These are phyloP conservation scores for Rhazya stricta DNA, from an alignment of 257 asterid genomes.

Conservation along the genomic window DNA sequence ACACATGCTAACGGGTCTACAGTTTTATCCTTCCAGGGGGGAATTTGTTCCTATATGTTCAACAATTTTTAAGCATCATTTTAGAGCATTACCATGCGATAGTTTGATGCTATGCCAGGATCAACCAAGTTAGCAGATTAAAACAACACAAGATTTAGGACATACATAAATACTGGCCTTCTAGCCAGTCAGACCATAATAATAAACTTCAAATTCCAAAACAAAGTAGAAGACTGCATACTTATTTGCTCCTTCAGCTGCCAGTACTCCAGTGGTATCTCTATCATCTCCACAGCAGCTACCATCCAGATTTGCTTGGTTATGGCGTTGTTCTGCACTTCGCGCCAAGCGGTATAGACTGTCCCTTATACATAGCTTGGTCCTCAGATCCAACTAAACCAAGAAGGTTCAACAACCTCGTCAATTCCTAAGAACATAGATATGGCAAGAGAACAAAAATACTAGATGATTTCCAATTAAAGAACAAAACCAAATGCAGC, in stretches of 20 bases:
- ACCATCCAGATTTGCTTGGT: conserved; percentile 26
- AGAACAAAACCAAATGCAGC: background rate
- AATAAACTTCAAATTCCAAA: background rate
- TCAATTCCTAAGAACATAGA: conserved; percentile 3
- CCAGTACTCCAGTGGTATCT: conserved; percentile 38
- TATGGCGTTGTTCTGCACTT: conserved; percentile 78
- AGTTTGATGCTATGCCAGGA: background rate
- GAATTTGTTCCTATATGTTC: background rate
- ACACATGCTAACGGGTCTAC: too few relatives aligned
- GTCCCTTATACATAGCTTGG: conserved; percentile 84
- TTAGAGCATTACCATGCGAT: background rate
- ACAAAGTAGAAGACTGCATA: conserved; percentile 15
- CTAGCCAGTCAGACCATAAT: background rate
- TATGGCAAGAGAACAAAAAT: background rate
- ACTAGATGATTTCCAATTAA: background rate
- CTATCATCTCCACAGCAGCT: conserved; percentile 34
- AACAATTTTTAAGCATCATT: background rate
- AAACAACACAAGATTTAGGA: background rate
- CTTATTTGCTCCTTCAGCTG: conserved; percentile 52
- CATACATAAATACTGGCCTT: background rate
- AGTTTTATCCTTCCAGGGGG: too few relatives aligned
- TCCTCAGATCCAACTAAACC: conserved; percentile 71
- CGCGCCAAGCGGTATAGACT: conserved; percentile 83
- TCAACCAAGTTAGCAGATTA: background rate
- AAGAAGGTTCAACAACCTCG: conserved; percentile 19